Evolutionary conservation across 495 filamentous ascomycete genomes (phyloP).

Genomic region (Aspergillus funiculosus): DNA sequence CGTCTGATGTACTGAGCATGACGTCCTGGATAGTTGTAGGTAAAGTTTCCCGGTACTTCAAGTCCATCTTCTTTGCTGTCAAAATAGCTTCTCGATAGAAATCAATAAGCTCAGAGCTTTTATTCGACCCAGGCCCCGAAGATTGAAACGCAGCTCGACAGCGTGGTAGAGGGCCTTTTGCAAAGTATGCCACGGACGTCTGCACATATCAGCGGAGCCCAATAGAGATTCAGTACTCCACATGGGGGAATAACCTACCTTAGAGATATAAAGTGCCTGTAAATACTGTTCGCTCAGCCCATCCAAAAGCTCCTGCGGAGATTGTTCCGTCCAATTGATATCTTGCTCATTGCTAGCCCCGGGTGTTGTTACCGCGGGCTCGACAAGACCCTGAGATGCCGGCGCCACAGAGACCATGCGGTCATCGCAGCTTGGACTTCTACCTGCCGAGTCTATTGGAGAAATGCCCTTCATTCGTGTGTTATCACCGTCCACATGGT

Average conservation of each 20-base stretch:
- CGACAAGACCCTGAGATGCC: conserved; percentile 17
- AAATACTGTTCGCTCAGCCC: conserved; percentile 72
- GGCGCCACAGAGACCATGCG: background rate
- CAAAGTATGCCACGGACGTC: conserved; percentile 92
- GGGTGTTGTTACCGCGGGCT: background rate
- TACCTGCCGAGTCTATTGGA: conserved; percentile 20
- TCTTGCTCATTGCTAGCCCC: conserved; percentile 15
- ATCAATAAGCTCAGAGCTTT: conserved; percentile 47
- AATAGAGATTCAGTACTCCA: background rate
- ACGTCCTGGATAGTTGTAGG: conserved; percentile 61
- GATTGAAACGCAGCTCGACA: conserved; percentile 70
- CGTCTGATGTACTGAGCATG: conserved; percentile 57
- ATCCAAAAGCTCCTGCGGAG: conserved; percentile 58
- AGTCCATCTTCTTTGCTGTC: conserved; percentile 69
- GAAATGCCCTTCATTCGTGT: conserved; percentile 13
- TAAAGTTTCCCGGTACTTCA: conserved; percentile 77
- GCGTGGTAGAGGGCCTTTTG: conserved; percentile 89
- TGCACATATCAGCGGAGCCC: conserved; percentile 25
- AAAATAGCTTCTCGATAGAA: conserved; percentile 69
- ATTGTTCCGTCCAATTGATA: conserved; percentile 33
- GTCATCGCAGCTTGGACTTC: conserved; percentile 11
- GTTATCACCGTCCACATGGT: conserved; percentile 4
- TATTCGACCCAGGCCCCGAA: conserved; percentile 39
- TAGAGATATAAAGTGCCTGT: conserved; percentile 85
- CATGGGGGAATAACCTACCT: conserved; percentile 42